A percentile compares a stretch with the other conserved stretches of the same genome.
Evolutionary conservation across 495 filamentous ascomycete genomes (phyloP).

Genomic region (Mycothermus thermophilus): DNA sequence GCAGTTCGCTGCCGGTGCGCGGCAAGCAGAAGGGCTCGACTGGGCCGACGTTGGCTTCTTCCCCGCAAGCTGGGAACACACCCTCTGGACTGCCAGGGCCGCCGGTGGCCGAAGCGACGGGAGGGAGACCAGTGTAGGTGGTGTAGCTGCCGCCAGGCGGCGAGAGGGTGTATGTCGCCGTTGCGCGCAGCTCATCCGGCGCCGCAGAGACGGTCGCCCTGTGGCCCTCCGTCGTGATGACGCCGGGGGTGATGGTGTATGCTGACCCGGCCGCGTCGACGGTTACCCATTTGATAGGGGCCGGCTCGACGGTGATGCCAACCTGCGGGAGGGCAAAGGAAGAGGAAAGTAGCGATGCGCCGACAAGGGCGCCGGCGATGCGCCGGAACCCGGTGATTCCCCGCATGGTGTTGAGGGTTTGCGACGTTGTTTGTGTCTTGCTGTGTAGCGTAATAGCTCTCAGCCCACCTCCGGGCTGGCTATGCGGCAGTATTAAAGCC

Average conservation of each 20-base stretch:
- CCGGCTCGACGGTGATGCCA: constrained; percentile 1
- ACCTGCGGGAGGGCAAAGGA: constrained; percentile 9
- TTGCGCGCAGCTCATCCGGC: constrained; percentile 12
- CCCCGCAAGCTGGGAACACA: constrained; percentile 19
- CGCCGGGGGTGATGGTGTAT: constrained; percentile 13
- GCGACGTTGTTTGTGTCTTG: no score
- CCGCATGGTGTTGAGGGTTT: no score
- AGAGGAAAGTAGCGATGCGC: not conserved
- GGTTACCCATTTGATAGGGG: constrained; percentile 15
- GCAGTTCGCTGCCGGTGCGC: constrained; percentile 9
- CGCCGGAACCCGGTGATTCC: not conserved
- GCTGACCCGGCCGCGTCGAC: constrained; percentile 13
- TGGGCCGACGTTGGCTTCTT: constrained; percentile 5
- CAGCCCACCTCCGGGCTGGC: no score
- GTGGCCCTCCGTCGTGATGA: constrained; percentile 13
- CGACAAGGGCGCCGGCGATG: constrained; percentile 2
- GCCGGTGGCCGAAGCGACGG: constrained; percentile 14
- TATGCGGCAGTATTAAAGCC: no score
- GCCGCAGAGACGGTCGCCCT: constrained; percentile 11
- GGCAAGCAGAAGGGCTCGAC: constrained; percentile 20
- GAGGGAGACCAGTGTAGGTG: constrained; percentile 19
- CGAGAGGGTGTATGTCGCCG: constrained; percentile 15
- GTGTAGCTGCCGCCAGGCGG: constrained; percentile 3
- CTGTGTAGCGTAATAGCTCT: no score
- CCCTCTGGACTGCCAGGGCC: constrained; percentile 5